Percentiles rank a stretch among this genome's conserved stretches.
Conservation (phyloP, 2,329 filamentous ascomycete genomes). For the Fusarium anguioides region DNA sequence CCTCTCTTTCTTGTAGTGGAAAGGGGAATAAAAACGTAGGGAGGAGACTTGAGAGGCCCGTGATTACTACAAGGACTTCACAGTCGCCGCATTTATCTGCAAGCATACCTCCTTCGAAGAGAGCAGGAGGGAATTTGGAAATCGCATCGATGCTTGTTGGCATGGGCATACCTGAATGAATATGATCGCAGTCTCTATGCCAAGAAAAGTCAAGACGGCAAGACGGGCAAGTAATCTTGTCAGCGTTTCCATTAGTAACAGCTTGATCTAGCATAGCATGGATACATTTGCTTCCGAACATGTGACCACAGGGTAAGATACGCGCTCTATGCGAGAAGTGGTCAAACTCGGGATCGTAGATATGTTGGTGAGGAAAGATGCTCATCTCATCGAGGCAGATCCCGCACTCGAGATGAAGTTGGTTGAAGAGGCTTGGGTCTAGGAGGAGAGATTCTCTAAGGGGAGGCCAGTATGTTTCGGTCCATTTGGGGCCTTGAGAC, state of each 20-base stretch:
- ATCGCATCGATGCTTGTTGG: background rate
- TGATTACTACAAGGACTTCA: background rate
- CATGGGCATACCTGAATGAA: conserved; percentile 11
- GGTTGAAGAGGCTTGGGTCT: background rate
- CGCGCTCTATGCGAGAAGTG: conserved; percentile 10
- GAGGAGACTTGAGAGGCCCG: background rate
- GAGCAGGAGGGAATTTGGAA: background rate
- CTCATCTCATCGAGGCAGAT: conserved; percentile 26
- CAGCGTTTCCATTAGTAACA: fast-evolving
- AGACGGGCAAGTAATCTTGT: background rate
- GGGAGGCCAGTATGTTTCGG: conserved; percentile 9
- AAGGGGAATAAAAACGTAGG: background rate
- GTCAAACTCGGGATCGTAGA: background rate
- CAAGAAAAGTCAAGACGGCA: conserved; percentile 5
- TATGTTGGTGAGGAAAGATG: conserved; percentile 18
- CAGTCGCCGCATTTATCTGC: conserved; percentile 17
- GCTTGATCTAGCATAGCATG: background rate
- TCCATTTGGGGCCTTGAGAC: background rate
- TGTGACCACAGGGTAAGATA: conserved; percentile 34
- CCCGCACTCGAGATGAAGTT: conserved; percentile 12
- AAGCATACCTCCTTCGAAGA: conserved; percentile 8
- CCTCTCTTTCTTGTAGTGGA: background rate
- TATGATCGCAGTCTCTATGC: conserved; percentile 1
- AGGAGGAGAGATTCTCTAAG: conserved; percentile 21
- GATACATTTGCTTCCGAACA: conserved; percentile 30